Base-by-base conservation (phyloP, 2,329 filamentous ascomycete genomes). In the Cladosporium phlei region DNA sequence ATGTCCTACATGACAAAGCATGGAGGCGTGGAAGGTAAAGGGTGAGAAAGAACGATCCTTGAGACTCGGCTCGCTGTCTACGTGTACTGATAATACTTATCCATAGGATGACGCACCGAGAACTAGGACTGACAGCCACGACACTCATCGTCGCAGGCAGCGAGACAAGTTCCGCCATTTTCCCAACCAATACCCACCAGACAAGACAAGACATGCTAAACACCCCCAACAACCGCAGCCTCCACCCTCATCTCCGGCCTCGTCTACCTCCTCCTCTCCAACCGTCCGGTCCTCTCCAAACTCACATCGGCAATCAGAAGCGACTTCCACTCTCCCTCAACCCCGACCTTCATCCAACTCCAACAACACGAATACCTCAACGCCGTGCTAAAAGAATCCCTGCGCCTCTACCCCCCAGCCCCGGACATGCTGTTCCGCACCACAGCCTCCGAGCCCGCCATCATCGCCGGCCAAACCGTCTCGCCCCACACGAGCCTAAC, bases 371-470 rank as follows among this genome's bases (percentile, higher is more conserved):
- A 52, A 2, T 72, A 70, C 46, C 59, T 71, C 3, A 56, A 61
- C 4, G 69, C 69, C 5, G 60, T 66, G 10, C 32, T 69, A 35
- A 27, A 62, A 52, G 57, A 69, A 52, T 59, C 51, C 3, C 57
- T 72, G 1, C 56, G 68, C 2, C 46, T 66, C 3, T 67, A 59
- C 48, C 69, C 68, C 4, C 65, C 66, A 0, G 60, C 66, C 1
- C 59, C 62, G 5, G 37, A 29, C 25, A 27, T 28, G 37, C 37
- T 39, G n/a, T 39, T 28, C 25, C 37, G 24, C 17, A 28, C 37
- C 2, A 39, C 24, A 4, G 21, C 29, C 24, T 14, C 10, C 9
- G 24, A 39, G 4, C 4, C 24, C 16, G 37, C 25, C 11, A 10
- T 29, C 5, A 17, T 39, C 4, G 37, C 37, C 3, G 37, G 24